phyloP scores from a whole-genome alignment of 176 grass and related monocot genomes.

The Calamus simplicifolius region DNA sequence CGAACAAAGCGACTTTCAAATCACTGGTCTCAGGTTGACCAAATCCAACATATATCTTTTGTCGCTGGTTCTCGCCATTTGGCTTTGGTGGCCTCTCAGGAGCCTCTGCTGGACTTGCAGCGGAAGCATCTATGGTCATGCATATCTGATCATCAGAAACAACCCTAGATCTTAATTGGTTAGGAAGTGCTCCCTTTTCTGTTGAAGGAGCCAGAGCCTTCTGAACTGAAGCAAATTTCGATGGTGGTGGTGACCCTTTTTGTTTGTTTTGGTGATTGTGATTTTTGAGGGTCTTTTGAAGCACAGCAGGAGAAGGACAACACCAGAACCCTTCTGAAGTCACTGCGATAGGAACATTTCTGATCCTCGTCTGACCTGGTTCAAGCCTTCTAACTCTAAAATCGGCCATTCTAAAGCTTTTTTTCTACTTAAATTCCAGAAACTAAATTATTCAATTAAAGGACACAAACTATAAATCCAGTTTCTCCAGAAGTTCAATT shows the following conservation, averaged over 20 bases:
- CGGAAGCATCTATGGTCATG: not conserved
- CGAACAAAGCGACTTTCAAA: constrained; percentile 58
- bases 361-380: constrained; percentile 20
- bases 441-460: too few relatives aligned
- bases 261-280: constrained; percentile 43
- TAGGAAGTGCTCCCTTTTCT: not conserved
- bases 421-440: not conserved
- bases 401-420: constrained; percentile 29
- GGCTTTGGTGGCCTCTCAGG: constrained; percentile 16
- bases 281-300: constrained; percentile 80
- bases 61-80: constrained; percentile 17
- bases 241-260: constrained; percentile 21
- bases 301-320: constrained; percentile 75
- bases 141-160: constrained; percentile 9
- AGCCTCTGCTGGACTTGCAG: constrained; percentile 4
- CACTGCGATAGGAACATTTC: constrained; percentile 74
- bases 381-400: constrained; percentile 30
- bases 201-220: constrained; percentile 6
- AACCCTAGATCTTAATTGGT: not conserved
- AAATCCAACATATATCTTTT: constrained; percentile 72
- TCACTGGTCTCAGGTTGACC: constrained; percentile 67
- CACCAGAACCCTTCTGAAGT: constrained; percentile 93
- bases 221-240: constrained; percentile 16
- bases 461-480: too few relatives aligned
- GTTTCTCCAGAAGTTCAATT: too few relatives aligned